Evolutionary conservation across 2,329 filamentous ascomycete genomes (phyloP), one percentile per base, ranked within the genome.

Genomic region (Sclerotinia minor): DNA sequence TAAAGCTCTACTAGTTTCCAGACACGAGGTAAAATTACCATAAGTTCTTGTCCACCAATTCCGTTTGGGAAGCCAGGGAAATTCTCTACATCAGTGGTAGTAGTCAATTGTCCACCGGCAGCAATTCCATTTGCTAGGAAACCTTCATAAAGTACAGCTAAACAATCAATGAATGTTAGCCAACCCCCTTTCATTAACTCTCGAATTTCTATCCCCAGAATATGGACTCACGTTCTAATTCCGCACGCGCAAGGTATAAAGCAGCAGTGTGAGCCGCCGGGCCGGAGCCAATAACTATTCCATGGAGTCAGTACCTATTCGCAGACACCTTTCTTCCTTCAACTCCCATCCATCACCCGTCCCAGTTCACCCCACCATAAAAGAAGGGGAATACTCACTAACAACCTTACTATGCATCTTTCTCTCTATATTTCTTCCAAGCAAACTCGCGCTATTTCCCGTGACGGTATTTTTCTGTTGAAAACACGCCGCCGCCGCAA

Each of bases 81-180:
- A 86, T 99, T 99, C 84, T 99, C 95, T 69, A 99, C 89, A 74
- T 99, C 96, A 76, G 96, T 98, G 67, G 95, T 99, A 35, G 96
- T 99, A 67, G 96, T 99, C 74, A 99, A 85, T 84, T 99, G 95
- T 68, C 95, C 95, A 74, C 95, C 95, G 55, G 95, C 92, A 8
- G 95, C 95, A 76, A 96, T 96, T 77, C 94, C 95, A 78, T 97
- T 95, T 75, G 95, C 95, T 79, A 99, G 89, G 86, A 99, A 97
- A 75, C 95, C 95, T 83, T 99, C 95, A 79, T 98, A 99, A 74
- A 99, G 85, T 71, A 97, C 91, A 71, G 95, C 87, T 77, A 65
- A 38, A 52, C 6, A 24, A 15, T n/a, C 6, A 24, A 15, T n/a
- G 8, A 38, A 35, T 8, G 58, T 38, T 45, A 50, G 29, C 21